A percentile compares a stretch with the other conserved stretches of the same genome.
These are phyloP conservation scores for Didymosphaeria variabile DNA, from an alignment of 2,329 filamentous ascomycete species.

Conservation along the genomic window DNA sequence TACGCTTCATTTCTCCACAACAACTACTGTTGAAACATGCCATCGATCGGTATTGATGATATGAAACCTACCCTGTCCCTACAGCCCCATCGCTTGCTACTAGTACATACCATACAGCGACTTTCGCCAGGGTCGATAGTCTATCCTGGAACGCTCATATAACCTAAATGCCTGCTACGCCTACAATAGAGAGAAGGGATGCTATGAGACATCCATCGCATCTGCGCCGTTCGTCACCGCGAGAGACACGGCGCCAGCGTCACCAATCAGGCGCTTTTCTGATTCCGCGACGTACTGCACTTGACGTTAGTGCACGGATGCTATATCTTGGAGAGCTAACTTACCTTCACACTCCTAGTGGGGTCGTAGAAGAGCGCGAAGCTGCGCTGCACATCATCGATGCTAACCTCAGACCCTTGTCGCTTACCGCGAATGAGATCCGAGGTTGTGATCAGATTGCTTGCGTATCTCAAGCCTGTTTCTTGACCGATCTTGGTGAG, in stretches of 20 bases:
- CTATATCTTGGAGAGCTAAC: conserved; percentile 9
- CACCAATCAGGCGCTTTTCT: conserved; percentile 91
- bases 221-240: conserved; percentile 63
- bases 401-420: conserved; percentile 80
- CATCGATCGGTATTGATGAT: neutral
- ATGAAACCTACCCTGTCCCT: neutral
- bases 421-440: conserved; percentile 88
- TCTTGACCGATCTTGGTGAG: conserved; percentile 96
- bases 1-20: neutral
- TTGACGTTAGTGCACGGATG: conserved; percentile 26
- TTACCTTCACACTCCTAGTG: conserved; percentile 76
- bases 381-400: conserved; percentile 91
- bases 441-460: conserved; percentile 95
- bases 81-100: conserved; percentile 12
- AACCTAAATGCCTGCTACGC: conserved; percentile 34
- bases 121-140: conserved; percentile 25
- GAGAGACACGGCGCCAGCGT: conserved; percentile 82
- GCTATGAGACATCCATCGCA: conserved; percentile 73
- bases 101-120: conserved; percentile 25
- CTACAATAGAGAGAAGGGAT: conserved; percentile 21
- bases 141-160: conserved; percentile 33
- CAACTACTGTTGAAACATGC: neutral
- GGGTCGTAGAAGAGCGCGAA: conserved; percentile 96
- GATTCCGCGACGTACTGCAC: conserved; percentile 79
- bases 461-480: conserved; percentile 91